phyloP scores from a whole-genome alignment of 2,329 filamentous ascomycete genomes.

The Aschersonia sp. region DNA sequence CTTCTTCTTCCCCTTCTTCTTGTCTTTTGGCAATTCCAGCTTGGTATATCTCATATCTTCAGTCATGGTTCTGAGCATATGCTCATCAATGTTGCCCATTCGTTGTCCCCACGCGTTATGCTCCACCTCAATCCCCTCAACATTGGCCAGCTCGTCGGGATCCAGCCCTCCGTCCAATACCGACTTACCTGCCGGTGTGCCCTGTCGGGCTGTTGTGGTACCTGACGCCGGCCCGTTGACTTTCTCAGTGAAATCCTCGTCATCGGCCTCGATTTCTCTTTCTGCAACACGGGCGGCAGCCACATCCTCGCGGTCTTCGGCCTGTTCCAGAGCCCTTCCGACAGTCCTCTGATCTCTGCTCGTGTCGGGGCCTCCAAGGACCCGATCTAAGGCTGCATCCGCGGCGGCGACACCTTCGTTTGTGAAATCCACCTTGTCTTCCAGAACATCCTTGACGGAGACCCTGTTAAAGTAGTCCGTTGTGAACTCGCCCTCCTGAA shows the following conservation, averaged over 20 bases:
- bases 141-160: conserved; percentile 8
- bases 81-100: conserved; percentile 55
- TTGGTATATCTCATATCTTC: conserved; percentile 43
- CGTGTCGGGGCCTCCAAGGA: conserved; percentile 53
- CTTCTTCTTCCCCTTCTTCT: conserved; percentile 45
- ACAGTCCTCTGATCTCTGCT: conserved; percentile 47
- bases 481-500: conserved; percentile 95
- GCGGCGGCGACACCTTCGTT: conserved; percentile 50
- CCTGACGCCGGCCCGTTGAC: conserved; percentile 29
- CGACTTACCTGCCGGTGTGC: conserved; percentile 30
- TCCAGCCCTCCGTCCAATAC: conserved; percentile 18
- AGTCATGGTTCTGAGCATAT: conserved; percentile 57
- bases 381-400: conserved; percentile 71
- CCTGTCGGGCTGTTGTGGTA: conserved; percentile 33
- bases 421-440: conserved; percentile 36
- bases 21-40: conserved; percentile 49
- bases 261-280: conserved; percentile 76
- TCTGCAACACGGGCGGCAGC: conserved; percentile 76
- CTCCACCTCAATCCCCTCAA: conserved; percentile 27
- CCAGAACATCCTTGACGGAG: conserved; percentile 55
- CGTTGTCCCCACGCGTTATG: conserved; percentile 42
- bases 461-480: conserved; percentile 88
- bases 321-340: conserved; percentile 66
- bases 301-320: conserved; percentile 86
- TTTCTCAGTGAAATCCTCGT: conserved; percentile 69